Evolutionary conservation across 2,329 filamentous ascomycete species (phyloP).

Genomic region (Bipolaris bicolor): DNA sequence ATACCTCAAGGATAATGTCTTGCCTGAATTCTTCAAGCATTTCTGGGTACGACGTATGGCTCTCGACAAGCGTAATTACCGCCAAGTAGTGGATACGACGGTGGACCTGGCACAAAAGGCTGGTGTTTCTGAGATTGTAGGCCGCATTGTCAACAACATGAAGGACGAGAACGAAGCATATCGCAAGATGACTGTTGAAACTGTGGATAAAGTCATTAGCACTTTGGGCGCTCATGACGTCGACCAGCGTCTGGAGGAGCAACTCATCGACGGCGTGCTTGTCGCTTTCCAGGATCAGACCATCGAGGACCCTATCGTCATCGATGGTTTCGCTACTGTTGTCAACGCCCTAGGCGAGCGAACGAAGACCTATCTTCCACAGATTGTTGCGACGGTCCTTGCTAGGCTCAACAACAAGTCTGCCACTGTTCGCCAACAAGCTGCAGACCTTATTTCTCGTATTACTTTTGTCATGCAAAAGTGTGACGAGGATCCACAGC

Average conservation of each 20-base stretch:
- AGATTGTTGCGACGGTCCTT: constrained; percentile 95
- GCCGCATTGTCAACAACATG: constrained; percentile 90
- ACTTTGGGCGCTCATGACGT: constrained; percentile 93
- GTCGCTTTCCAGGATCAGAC: constrained; percentile 98
- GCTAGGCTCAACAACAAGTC: constrained; percentile 98
- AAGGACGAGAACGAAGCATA: constrained; percentile 99
- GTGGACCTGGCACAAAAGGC: constrained; percentile 97
- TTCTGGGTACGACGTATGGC: constrained; percentile 99
- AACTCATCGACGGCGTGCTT: constrained; percentile 92
- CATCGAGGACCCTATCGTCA: constrained; percentile 91
- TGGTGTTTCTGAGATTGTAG: constrained; percentile 93
- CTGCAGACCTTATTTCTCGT: constrained; percentile 92
- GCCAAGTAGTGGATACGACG: constrained; percentile 96
- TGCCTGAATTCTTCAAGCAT: constrained; percentile 97
- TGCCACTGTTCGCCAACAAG: constrained; percentile 93
- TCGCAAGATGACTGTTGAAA: constrained; percentile 98
- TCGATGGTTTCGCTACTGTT: constrained; percentile 97
- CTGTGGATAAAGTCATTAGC: constrained; percentile 93
- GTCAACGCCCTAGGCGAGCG: constrained; percentile 92
- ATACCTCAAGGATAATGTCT: constrained; percentile 93
- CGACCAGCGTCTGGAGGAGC: constrained; percentile 87
- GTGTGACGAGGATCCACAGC: constrained; percentile 92
- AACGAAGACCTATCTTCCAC: constrained; percentile 94
- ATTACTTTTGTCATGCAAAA: constrained; percentile 99
- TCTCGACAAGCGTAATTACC: constrained; percentile 94